Conservation (phyloP, 768 basidiomycete genomes). For the Gyrodon lividus region DNA sequence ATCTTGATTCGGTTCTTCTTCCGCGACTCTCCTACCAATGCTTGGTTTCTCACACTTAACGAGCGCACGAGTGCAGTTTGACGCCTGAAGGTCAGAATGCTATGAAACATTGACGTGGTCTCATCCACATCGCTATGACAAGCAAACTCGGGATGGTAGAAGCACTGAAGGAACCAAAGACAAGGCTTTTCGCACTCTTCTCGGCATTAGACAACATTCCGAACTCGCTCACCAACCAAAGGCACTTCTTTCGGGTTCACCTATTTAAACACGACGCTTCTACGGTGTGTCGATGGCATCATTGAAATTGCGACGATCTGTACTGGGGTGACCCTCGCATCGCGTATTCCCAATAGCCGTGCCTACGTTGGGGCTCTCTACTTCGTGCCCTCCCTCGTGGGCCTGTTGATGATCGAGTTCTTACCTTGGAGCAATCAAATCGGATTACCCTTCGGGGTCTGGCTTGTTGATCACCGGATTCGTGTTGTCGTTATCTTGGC, state of each 20-base stretch:
- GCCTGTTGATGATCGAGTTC: slow-evolving; percentile 59
- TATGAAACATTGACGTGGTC: too few relatives aligned
- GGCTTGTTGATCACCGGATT: slow-evolving; percentile 52
- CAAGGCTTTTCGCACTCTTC: slow-evolving; percentile 75
- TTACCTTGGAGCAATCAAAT: slow-evolving; percentile 66
- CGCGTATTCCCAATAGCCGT: slow-evolving; percentile 54
- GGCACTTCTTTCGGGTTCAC: slow-evolving; percentile 65
- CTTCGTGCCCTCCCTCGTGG: slow-evolving; percentile 63
- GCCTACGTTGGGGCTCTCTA: slow-evolving; percentile 65
- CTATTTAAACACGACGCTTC: slow-evolving; percentile 62
- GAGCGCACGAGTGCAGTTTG: slow-evolving; percentile 61
- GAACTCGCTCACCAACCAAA: slow-evolving; percentile 66
- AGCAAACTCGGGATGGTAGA: slow-evolving; percentile 55
- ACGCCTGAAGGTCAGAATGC: slow-evolving; percentile 54
- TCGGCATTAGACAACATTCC: slow-evolving; percentile 60
- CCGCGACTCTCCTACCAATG: slow-evolving; percentile 71
- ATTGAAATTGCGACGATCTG: slow-evolving; percentile 70
- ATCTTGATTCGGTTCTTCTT: slow-evolving; percentile 52
- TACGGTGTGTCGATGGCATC: slow-evolving; percentile 63
- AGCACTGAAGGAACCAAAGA: slow-evolving; percentile 66
- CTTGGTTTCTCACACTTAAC: slow-evolving; percentile 69
- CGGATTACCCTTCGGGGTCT: slow-evolving; percentile 54
- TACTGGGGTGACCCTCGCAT: slow-evolving; percentile 57
- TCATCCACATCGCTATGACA: background rate
- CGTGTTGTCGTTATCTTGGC: slow-evolving; percentile 60